phyloP scores from a whole-genome alignment of 2,329 filamentous ascomycete species.

The Fusarium sororula region DNA sequence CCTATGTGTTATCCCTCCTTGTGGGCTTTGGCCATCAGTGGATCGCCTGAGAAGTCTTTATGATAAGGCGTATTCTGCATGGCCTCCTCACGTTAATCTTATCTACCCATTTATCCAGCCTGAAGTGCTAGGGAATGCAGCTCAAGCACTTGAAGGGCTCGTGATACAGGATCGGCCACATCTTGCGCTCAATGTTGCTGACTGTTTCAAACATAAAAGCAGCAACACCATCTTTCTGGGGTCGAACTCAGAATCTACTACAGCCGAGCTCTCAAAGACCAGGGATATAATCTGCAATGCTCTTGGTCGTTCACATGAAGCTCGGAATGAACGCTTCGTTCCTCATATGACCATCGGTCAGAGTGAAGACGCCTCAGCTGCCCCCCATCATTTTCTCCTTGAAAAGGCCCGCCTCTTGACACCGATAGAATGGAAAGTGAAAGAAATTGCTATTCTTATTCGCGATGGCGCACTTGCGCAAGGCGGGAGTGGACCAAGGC shows the following conservation, averaged over 20 bases:
- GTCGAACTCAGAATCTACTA: slow-evolving; percentile 18
- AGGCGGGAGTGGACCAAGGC: slow-evolving; percentile 45
- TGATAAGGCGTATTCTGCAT: slow-evolving; percentile 68
- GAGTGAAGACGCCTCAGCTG: slow-evolving; percentile 55
- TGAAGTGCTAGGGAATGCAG: slow-evolving; percentile 56
- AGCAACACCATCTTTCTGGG: slow-evolving; percentile 61
- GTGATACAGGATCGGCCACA: slow-evolving; percentile 15
- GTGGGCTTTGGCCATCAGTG: slow-evolving; percentile 56
- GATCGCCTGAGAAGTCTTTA: slow-evolving; percentile 68
- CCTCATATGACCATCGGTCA: slow-evolving; percentile 70
- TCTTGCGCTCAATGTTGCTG: slow-evolving; percentile 53
- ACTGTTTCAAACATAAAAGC: slow-evolving; percentile 59
- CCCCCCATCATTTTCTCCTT: slow-evolving; percentile 60
- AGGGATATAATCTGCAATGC: slow-evolving; percentile 47
- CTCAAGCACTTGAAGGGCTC: slow-evolving; percentile 40
- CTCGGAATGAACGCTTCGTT: slow-evolving; percentile 42
- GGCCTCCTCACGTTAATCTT: slow-evolving; percentile 74
- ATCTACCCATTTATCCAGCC: slow-evolving; percentile 70
- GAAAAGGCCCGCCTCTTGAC: slow-evolving; percentile 62
- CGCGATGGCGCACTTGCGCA: slow-evolving; percentile 51
- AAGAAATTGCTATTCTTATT: slow-evolving; percentile 61
- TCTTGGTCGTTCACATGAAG: slow-evolving; percentile 43
- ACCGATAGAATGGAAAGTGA: slow-evolving; percentile 57
- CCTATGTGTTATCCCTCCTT: slow-evolving; percentile 67
- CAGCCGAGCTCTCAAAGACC: slow-evolving; percentile 45